phyloP scores from a whole-genome alignment of 108 stramenopile species.

The Skeletonema menzelii region DNA sequence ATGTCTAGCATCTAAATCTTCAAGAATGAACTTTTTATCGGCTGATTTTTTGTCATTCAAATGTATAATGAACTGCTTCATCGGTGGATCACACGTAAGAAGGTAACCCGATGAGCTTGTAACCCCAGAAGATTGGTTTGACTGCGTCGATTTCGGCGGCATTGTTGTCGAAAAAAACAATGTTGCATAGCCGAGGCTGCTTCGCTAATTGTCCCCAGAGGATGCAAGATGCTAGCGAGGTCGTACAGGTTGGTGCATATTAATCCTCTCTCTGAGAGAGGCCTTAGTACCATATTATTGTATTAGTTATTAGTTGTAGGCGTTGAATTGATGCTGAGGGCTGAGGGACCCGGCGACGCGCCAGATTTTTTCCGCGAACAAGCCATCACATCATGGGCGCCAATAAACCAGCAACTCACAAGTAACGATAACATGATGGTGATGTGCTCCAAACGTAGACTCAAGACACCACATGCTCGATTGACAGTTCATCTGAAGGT shows the following conservation, averaged over 20 bases:
- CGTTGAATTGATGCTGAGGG: too few species aligned
- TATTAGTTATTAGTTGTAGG: too few species aligned
- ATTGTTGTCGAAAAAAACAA: neutral
- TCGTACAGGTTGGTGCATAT: too few species aligned
- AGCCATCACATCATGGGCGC: too few species aligned
- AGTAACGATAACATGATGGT: neutral
- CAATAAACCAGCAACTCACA: too few species aligned
- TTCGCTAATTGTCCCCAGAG: too few species aligned
- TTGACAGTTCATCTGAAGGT: neutral
- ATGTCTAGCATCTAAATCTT: constrained; percentile 85
- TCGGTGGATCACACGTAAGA: constrained; percentile 81
- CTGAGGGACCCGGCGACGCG: too few species aligned
- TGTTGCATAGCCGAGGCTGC: neutral
- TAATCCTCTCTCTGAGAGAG: too few species aligned
- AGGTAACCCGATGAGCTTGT: constrained; percentile 71
- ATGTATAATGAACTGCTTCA: constrained; percentile 78
- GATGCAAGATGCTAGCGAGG: too few species aligned
- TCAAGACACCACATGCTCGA: too few species aligned
- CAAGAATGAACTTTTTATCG: constrained; percentile 83
- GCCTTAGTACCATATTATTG: too few species aligned
- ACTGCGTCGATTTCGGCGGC: constrained; percentile 6
- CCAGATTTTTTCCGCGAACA: too few species aligned
- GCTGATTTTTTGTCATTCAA: constrained; percentile 66
- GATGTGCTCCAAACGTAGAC: neutral
- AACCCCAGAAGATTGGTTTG: constrained; percentile 8